Percentiles rank a stretch among this genome's conserved stretches.
Conservation (phyloP, 2,329 filamentous ascomycete genomes). For the Stagonosporopsis rhizophila region DNA sequence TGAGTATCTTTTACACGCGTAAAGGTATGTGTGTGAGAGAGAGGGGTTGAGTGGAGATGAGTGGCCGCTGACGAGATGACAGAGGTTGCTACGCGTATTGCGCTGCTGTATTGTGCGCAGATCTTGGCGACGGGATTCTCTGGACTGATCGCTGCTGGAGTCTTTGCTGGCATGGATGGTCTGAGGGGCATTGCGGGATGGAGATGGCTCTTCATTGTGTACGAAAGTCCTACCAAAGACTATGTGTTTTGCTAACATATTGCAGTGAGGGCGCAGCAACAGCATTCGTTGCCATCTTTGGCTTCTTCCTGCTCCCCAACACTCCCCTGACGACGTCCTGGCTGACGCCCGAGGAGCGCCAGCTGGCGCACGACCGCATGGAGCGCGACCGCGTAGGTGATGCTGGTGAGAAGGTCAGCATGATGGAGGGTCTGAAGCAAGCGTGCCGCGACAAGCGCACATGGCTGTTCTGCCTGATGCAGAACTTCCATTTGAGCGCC, state of each 20-base stretch:
- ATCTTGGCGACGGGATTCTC: conserved; percentile 52
- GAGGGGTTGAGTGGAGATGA: too few species aligned
- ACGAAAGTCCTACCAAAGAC: conserved; percentile 23
- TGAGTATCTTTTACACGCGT: conserved; percentile 71
- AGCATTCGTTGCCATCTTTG: conserved; percentile 36
- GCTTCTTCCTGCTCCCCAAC: conserved; percentile 40
- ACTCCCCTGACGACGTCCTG: conserved; percentile 52
- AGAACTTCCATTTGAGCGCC: conserved; percentile 38
- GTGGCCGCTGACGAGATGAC: conserved; percentile 43
- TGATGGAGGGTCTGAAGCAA: conserved; percentile 39
- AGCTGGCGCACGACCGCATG: conserved; percentile 46
- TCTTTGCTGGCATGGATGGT: conserved; percentile 44
- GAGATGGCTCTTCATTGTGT: conserved; percentile 50
- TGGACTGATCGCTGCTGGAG: conserved; percentile 54
- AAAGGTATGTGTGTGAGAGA: conserved; percentile 38
- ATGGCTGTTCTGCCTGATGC: conserved; percentile 45
- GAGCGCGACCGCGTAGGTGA: conserved; percentile 60
- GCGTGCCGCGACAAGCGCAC: conserved; percentile 38
- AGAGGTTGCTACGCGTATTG: conserved; percentile 48
- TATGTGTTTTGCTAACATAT: conserved; percentile 1
- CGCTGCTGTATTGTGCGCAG: conserved; percentile 50
- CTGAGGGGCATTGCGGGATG: conserved; percentile 45
- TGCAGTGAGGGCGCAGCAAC: conserved; percentile 37
- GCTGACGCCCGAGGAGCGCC: conserved; percentile 56
- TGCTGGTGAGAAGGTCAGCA: conserved; percentile 35